A percentile compares a stretch with the other conserved stretches of the same genome.
Evolutionary conservation across 23 red algal genomes (phyloP).

Genomic region (Agarophyton chilense): DNA sequence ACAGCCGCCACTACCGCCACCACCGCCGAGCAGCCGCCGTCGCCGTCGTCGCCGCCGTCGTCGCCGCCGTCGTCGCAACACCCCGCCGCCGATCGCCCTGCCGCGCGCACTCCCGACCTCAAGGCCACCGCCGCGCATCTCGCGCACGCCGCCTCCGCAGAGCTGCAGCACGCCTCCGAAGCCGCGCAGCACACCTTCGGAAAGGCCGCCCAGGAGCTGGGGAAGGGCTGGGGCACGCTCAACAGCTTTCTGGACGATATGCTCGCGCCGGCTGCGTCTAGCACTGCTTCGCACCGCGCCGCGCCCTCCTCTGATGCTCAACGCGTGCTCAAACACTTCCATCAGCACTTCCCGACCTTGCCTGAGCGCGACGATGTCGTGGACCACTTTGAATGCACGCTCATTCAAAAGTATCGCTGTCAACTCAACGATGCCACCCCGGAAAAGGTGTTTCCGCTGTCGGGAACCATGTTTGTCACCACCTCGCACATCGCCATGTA

Average conservation of each 20-base stretch:
- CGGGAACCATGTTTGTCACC: constrained; percentile 46
- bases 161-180: constrained; percentile 36
- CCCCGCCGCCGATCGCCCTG: not conserved
- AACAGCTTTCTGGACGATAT: constrained; percentile 72
- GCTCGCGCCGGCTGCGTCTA: constrained; percentile 3
- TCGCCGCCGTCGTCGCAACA: not conserved
- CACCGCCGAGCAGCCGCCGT: no score
- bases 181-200: constrained; percentile 63
- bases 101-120: constrained; percentile 1
- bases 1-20: no score
- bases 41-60: no score
- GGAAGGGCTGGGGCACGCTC: constrained; percentile 63
- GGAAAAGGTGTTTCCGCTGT: constrained; percentile 54
- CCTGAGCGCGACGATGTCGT: constrained; percentile 44
- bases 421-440: constrained; percentile 62
- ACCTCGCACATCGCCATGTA: constrained; percentile 61
- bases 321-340: constrained; percentile 12
- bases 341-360: constrained; percentile 32
- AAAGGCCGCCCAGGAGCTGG: constrained; percentile 61
- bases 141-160: constrained; percentile 38
- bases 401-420: constrained; percentile 79
- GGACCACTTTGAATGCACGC: constrained; percentile 58
- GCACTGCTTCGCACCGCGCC: not conserved
- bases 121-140: constrained; percentile 31
- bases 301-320: not conserved